phyloP scores from a whole-genome alignment of 106 monocot species.

The Dioscorea zingiberensis region DNA sequence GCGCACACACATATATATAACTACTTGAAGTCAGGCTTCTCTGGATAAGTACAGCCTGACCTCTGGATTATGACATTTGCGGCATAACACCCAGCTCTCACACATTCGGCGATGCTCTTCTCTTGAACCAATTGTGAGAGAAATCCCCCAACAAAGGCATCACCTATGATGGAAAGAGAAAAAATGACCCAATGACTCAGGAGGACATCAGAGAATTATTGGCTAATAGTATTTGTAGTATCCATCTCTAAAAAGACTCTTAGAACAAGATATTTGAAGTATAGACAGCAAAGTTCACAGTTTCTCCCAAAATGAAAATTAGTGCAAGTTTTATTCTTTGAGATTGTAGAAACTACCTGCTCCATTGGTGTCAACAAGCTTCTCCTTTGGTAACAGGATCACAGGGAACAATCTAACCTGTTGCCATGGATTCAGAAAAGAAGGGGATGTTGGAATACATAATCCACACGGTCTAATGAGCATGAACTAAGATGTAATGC shows the following conservation, averaged over 20 bases:
- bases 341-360: conserved; percentile 63
- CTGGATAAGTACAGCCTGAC: conserved; percentile 86
- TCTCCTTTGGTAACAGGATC: conserved; percentile 78
- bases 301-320: too few species aligned
- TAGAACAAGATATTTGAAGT: too few species aligned
- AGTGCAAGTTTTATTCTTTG: too few species aligned
- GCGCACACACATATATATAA: too few species aligned
- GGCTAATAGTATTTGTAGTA: too few species aligned
- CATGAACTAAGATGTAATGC: too few species aligned
- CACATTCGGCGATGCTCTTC: conserved; percentile 82
- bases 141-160: conserved; percentile 95
- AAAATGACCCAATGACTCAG: too few species aligned
- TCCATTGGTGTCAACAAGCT: conserved; percentile 92
- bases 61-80: conserved; percentile 84
- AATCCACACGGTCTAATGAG: too few species aligned
- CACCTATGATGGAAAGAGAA: conserved; percentile 26
- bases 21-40: conserved; percentile 69
- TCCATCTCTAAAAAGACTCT: too few species aligned
- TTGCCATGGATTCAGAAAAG: neutral
- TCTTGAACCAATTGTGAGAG: conserved; percentile 79
- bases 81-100: conserved; percentile 72
- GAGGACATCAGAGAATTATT: too few species aligned
- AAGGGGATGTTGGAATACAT: too few species aligned
- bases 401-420: conserved; percentile 79
- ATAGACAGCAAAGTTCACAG: too few species aligned